Percentiles rank a stretch among this genome's conserved stretches.
Evolutionary conservation across 805 yeast species (phyloP).

Genomic region (Debaryomyces castellii): DNA sequence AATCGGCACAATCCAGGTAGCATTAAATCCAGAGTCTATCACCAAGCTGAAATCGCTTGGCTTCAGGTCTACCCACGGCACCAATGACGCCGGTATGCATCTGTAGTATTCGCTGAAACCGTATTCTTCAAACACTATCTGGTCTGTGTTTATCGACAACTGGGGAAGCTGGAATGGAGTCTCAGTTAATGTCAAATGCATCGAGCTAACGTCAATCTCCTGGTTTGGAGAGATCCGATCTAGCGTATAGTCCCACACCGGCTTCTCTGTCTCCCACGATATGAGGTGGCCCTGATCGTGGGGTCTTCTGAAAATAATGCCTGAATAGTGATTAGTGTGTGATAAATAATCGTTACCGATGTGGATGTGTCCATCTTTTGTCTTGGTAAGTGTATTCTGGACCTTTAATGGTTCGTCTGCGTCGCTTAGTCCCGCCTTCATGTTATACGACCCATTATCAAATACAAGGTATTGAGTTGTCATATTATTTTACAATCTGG

Average conservation of each 20-base stretch:
- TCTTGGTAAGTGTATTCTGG: slow-evolving; percentile 69
- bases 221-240: slow-evolving; percentile 17
- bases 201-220: slow-evolving; percentile 18
- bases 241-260: slow-evolving; percentile 85
- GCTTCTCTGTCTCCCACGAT: slow-evolving; percentile 88
- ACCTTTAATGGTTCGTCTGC: slow-evolving; percentile 45
- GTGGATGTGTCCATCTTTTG: slow-evolving; percentile 71
- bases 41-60: slow-evolving; percentile 68
- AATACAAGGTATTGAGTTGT: slow-evolving; percentile 47
- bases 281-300: slow-evolving; percentile 84
- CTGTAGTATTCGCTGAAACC: slow-evolving; percentile 73
- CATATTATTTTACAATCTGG: background rate
- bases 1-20: slow-evolving; percentile 86
- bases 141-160: slow-evolving; percentile 82
- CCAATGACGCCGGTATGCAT: slow-evolving; percentile 56
- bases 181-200: slow-evolving; percentile 72
- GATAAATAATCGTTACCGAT: slow-evolving; percentile 67
- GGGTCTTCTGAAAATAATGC: slow-evolving; percentile 75
- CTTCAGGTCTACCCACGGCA: slow-evolving; percentile 17
- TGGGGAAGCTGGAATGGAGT: slow-evolving; percentile 80
- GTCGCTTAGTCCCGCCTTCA: slow-evolving; percentile 50
- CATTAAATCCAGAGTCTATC: slow-evolving; percentile 83
- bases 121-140: slow-evolving; percentile 90
- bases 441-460: slow-evolving; percentile 87
- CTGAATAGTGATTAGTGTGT: slow-evolving; percentile 69